Evolutionary conservation across 306 rosid genomes (phyloP), one percentile per base, ranked within the genome.

Genomic region (Lathyrus sativus): DNA sequence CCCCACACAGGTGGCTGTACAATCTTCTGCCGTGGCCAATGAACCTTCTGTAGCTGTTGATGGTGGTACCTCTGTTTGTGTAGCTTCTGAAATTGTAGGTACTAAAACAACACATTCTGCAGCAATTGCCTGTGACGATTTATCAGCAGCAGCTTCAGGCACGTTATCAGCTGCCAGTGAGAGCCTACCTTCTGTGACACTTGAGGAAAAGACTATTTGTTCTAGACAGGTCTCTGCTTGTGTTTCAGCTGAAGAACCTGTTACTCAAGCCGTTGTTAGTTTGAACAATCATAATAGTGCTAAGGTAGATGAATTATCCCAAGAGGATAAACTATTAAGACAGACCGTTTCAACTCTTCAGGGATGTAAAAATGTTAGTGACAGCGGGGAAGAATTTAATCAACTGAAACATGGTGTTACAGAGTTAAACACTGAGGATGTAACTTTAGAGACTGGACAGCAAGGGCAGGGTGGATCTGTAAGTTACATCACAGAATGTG

Each of bases 1-100:
- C 28, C 39, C 38, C 35, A 29, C 37, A 58, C 86, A 93, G 96
- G 85, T 81, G 72, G 55, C 73, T 43, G 87, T 64, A n/a, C 87
- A 74, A 61, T 76, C 90, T 56, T 69, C 73, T 54, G 33, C 73
- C 5, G 31, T 70, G 59, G 71, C 82, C 56, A 62, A 61, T 72
- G 24, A 63, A 15, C 74, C 84, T 45, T 64, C 79, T 26, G 71
- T 6, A 14, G 71, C 50, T 80, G 80, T 70, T 35, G 89, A 78
- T n/a, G 66, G 68, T 67, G 45, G 12, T 17, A 37, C 29, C 42
- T 29, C 18, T 51, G 78, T 44, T 62, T 45, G 53, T 55, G 85
- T 53, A 64, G 76, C 43, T 81, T 71, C 84, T 53, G 88, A 85
- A 80, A 31, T 70, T 72, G 49, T 50, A 29, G 87, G 76, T 66